Evolutionary conservation across 305 asterid species (phyloP).

Genomic region (Fraxinus velutina): DNA sequence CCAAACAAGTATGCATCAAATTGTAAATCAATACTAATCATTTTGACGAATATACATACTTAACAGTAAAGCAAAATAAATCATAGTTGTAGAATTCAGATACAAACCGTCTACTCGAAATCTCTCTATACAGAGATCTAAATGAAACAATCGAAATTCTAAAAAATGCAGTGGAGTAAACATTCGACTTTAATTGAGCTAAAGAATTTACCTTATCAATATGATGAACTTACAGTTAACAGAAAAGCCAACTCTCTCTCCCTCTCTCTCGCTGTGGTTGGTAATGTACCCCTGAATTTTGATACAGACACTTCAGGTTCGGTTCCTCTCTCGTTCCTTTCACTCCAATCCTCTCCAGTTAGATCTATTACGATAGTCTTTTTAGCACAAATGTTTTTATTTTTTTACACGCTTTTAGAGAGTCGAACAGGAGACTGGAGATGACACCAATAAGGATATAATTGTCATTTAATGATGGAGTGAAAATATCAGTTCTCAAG

Average conservation of each 20-base stretch:
- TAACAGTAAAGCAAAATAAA: neutral
- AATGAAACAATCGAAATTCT: neutral
- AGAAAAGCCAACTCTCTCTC: conserved; percentile 29
- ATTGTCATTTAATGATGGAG: neutral
- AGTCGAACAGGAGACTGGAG: neutral
- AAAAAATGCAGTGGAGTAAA: neutral
- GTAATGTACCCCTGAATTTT: neutral
- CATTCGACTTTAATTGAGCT: neutral
- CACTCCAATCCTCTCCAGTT: conserved; percentile 15
- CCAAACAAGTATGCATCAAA: neutral
- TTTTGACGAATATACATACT: neutral
- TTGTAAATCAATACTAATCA: neutral
- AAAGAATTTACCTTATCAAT: neutral
- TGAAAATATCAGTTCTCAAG: neutral
- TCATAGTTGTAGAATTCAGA: neutral
- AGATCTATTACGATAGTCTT: neutral
- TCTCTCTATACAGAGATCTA: neutral
- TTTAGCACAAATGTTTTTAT: neutral
- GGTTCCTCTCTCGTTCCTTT: conserved; percentile 13
- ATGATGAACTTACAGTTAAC: conserved; percentile 21
- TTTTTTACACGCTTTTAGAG: neutral
- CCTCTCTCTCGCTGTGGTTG: neutral
- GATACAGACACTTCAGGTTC: neutral
- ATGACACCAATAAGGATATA: neutral
- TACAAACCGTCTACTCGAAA: neutral